These are phyloP conservation scores for Alternaria gansuensis DNA, from an alignment of 2,329 filamentous ascomycete species.

Conservation along the genomic window DNA sequence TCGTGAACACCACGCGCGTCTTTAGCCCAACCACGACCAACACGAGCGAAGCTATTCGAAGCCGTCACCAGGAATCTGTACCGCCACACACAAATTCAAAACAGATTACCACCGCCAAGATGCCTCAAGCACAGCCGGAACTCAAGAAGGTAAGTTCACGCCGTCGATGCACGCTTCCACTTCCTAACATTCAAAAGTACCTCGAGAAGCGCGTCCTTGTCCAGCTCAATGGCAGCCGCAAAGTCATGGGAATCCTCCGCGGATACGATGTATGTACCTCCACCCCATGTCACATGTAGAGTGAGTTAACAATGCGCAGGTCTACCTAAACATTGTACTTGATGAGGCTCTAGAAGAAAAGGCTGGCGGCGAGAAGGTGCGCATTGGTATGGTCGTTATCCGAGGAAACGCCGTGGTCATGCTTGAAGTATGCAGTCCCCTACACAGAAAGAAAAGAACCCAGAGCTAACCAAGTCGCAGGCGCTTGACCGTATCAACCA, in stretches of 20 bases:
- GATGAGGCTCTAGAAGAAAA: conserved; percentile 98
- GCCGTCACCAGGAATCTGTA: background rate
- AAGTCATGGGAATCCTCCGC: conserved; percentile 91
- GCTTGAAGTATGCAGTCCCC: conserved; percentile 72
- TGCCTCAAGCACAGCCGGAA: conserved; percentile 99
- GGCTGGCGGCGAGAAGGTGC: conserved; percentile 85
- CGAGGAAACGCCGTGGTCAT: conserved; percentile 98
- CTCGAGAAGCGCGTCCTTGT: conserved; percentile 99
- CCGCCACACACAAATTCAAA: conserved; percentile 6
- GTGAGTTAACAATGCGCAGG: conserved; percentile 61
- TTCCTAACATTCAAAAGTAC: conserved; percentile 69
- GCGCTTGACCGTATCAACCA: conserved; percentile 52
- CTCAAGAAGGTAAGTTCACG: conserved; percentile 82
- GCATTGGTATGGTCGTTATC: conserved; percentile 94
- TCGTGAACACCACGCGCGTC: conserved; percentile 26
- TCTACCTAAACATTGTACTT: conserved; percentile 97
- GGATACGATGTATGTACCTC: conserved; percentile 84
- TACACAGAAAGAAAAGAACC: background rate
- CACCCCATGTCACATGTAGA: background rate
- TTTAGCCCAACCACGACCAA: conserved; percentile 13
- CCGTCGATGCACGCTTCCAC: background rate
- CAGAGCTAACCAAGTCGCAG: conserved; percentile 28
- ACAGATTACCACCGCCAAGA: conserved; percentile 60
- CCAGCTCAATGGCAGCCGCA: conserved; percentile 96
- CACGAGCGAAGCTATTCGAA: conserved; percentile 13